Evolutionary conservation across 192 early-diverging fungal genomes (phyloP).

Genomic region (Entomortierella beljakovae): DNA sequence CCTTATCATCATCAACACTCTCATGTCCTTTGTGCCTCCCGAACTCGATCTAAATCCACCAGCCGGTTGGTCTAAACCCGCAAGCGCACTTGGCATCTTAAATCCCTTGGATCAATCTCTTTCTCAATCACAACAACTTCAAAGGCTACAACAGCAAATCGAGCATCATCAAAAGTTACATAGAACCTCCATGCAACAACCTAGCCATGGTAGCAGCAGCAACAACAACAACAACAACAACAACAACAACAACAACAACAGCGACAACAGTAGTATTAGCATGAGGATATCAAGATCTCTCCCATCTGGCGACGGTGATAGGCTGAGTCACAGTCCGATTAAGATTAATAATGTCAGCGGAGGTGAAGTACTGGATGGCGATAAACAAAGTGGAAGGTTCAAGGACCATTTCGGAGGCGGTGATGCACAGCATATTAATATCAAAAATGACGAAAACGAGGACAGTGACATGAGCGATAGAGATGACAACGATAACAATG

Average conservation of each 20-base stretch:
- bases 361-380: not conserved
- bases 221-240: not conserved
- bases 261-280: not conserved
- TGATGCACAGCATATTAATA: conserved; percentile 41
- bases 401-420: not conserved
- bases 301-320: not conserved
- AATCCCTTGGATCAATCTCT: conserved; percentile 31
- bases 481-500: not conserved
- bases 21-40: conserved; percentile 1
- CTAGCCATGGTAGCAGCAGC: not conserved
- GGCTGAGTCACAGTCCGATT: no score
- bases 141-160: conserved; percentile 39
- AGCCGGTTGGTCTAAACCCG: conserved; percentile 41
- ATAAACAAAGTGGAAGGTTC: not conserved
- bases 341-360: not conserved
- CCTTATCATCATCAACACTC: not conserved
- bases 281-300: not conserved
- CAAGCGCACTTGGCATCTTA: conserved; percentile 32
- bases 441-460: conserved; percentile 5
- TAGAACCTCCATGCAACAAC: not conserved
- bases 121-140: conserved; percentile 40
- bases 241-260: not conserved
- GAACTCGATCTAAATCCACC: conserved; percentile 45
- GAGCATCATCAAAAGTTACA: conserved; percentile 40
- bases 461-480: no score